phyloP scores from a whole-genome alignment of 352 stramenopile species.

The Phytophthora boehmeriae region DNA sequence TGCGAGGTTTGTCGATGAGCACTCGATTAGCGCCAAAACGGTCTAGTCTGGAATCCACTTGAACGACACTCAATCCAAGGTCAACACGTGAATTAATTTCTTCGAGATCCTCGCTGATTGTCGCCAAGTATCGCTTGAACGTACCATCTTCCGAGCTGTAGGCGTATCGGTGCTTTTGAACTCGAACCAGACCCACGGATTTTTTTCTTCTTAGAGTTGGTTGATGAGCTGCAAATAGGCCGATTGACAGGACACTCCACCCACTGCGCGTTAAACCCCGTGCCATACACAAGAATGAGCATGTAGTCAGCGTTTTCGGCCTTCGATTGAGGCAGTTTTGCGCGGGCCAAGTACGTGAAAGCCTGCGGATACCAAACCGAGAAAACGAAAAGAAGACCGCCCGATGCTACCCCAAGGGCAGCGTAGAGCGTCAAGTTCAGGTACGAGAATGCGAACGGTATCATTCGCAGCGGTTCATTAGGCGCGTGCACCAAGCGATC shows the following conservation, averaged over 20 bases:
- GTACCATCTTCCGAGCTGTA: conserved; percentile 52
- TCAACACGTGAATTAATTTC: conserved; percentile 24
- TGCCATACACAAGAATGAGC: conserved; percentile 47
- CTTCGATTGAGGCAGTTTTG: conserved; percentile 26
- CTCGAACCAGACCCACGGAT: conserved; percentile 62
- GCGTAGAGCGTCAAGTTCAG: conserved; percentile 43
- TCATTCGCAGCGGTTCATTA: conserved; percentile 45
- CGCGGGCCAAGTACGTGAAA: conserved; percentile 61
- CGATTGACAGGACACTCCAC: conserved; percentile 43
- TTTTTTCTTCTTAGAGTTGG: background rate
- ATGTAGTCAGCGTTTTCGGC: conserved; percentile 53
- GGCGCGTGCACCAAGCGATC: conserved; percentile 48
- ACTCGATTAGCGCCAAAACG: conserved; percentile 59
- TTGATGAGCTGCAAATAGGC: background rate
- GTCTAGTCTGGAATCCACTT: conserved; percentile 24
- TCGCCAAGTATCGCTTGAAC: conserved; percentile 56
- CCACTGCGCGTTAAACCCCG: conserved; percentile 45
- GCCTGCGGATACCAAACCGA: conserved; percentile 72
- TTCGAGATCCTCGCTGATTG: conserved; percentile 35
- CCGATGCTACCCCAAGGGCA: conserved; percentile 34
- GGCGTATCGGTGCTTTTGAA: conserved; percentile 74
- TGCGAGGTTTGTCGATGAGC: conserved; percentile 37
- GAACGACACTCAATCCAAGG: conserved; percentile 21
- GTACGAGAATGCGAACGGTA: conserved; percentile 52
- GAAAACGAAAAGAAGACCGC: conserved; percentile 43